Evolutionary conservation across 202 grass and related monocot genomes (phyloP), one percentile per base, ranked within the genome.

Genomic region (Setaria viridis): DNA sequence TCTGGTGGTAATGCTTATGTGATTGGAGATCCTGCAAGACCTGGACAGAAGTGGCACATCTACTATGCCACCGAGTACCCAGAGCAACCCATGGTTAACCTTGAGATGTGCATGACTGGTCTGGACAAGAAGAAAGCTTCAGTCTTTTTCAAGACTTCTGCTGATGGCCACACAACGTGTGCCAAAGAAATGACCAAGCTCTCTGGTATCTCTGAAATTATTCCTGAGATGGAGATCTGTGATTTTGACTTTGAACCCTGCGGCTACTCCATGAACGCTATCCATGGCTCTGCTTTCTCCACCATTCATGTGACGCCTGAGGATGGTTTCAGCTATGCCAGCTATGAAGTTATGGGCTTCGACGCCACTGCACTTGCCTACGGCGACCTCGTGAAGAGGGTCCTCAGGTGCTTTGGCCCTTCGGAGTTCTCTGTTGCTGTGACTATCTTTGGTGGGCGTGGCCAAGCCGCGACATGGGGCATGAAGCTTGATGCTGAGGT

Each of bases 41-140:
- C 86, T 21, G 90, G 90, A 46, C 84, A 94, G 80, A 92, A 94
- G 78, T 99, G 97, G 97, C 94, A 99, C 56, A 84, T 99, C 49
- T 99, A 99, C 79, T 94, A 94, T 7, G 92, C 97, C 34, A 93
- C 93, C 0, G 55, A 93, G 75, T 85, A 93, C 58, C 97, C 93
- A 20, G 97, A 99, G 86, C 82, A 91, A 62, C 92, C 84, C 60
- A 86, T 96, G 97, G 90, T 94, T 41, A 96, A 94, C 60, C 91
- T 99, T 67, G 97, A 99, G 86, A 99, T 99, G 97, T 99, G 97
- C 91, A 99, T 99, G 97, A 99, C 97, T 63, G 86, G 88, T 1
- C 73, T 99, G 37, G 87, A 96, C 91, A 91, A 85, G 45, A 81
- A 90, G 65, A 92, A 90, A 73, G 93, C 97, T 51, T 89, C 90